These are phyloP conservation scores for Boletus sp. DNA, from an alignment of 768 basidiomycete species.

Conservation along the genomic window DNA sequence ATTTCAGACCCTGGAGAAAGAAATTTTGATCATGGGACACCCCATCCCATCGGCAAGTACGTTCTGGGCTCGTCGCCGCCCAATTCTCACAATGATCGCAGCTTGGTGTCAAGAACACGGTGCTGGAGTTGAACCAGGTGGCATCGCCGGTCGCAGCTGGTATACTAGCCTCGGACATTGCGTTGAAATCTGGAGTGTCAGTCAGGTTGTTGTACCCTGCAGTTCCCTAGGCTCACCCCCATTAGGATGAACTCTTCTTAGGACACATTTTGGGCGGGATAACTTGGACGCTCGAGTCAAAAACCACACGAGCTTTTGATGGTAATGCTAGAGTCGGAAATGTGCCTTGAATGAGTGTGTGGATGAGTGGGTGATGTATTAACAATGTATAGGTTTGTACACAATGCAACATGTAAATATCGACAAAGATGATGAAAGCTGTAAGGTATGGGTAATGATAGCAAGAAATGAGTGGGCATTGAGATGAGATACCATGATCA, in stretches of 20 bases:
- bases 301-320: slow-evolving; percentile 69
- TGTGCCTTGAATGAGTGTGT: slow-evolving; percentile 8
- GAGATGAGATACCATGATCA: slow-evolving; percentile 8
- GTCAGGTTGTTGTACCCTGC: slow-evolving; percentile 13
- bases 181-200: slow-evolving; percentile 73
- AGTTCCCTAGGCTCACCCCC: neutral
- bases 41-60: slow-evolving; percentile 70
- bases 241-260: slow-evolving; percentile 64
- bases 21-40: slow-evolving; percentile 61
- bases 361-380: slow-evolving; percentile 18
- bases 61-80: neutral
- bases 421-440: slow-evolving; percentile 8
- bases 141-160: slow-evolving; percentile 69
- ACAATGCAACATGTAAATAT: slow-evolving; percentile 31
- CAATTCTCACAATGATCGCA: slow-evolving; percentile 25
- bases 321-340: slow-evolving; percentile 58
- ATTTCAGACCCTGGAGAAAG: slow-evolving; percentile 29
- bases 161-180: slow-evolving; percentile 81
- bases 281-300: slow-evolving; percentile 65
- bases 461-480: slow-evolving; percentile 9
- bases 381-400: slow-evolving; percentile 22
- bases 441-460: slow-evolving; percentile 15
- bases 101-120: slow-evolving; percentile 85
- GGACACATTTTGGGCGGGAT: slow-evolving; percentile 74
- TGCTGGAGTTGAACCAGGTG: slow-evolving; percentile 52